These are phyloP conservation scores for Barbarea vulgaris DNA, from an alignment of 345 rosid species.

Conservation along the genomic window DNA sequence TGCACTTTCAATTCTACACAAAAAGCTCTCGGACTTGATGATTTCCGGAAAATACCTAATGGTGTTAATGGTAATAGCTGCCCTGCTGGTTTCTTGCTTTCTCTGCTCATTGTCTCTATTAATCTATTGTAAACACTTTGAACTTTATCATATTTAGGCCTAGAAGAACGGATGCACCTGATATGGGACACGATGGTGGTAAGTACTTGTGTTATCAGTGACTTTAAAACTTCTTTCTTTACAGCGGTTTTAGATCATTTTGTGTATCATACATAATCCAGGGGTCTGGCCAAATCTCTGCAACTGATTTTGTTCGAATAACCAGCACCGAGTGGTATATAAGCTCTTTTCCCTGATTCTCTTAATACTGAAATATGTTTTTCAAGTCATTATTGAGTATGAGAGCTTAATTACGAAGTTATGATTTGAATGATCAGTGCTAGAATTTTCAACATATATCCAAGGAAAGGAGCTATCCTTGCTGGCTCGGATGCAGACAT, in stretches of 20 bases:
- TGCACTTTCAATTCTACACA: constrained; percentile 84
- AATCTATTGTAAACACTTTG: constrained; percentile 7
- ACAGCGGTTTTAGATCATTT: background rate
- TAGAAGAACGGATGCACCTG: constrained; percentile 99
- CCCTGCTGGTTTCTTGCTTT: constrained; percentile 28
- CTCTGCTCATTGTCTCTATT: constrained; percentile 1
- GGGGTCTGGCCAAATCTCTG: constrained; percentile 81
- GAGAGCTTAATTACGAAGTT: background rate
- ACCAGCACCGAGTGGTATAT: constrained; percentile 87
- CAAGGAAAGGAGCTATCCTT: constrained; percentile 92
- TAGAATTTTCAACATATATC: constrained; percentile 87
- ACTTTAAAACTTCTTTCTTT: background rate
- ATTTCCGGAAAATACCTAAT: constrained; percentile 91
- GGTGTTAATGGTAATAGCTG: constrained; percentile 82
- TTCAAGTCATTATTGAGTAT: background rate
- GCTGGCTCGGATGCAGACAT: constrained; percentile 97
- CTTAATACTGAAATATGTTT: background rate
- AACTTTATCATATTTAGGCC: constrained; percentile 49
- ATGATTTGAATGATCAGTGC: constrained; percentile 55
- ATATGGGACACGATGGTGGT: constrained; percentile 98
- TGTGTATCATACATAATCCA: constrained; percentile 37
- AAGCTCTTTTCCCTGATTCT: constrained; percentile 14
- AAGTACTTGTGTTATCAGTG: constrained; percentile 40
- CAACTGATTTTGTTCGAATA: constrained; percentile 66
- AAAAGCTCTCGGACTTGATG: constrained; percentile 79